Base-by-base conservation (phyloP, 2,329 filamentous ascomycete species). In the Ophiostoma sp. region DNA sequence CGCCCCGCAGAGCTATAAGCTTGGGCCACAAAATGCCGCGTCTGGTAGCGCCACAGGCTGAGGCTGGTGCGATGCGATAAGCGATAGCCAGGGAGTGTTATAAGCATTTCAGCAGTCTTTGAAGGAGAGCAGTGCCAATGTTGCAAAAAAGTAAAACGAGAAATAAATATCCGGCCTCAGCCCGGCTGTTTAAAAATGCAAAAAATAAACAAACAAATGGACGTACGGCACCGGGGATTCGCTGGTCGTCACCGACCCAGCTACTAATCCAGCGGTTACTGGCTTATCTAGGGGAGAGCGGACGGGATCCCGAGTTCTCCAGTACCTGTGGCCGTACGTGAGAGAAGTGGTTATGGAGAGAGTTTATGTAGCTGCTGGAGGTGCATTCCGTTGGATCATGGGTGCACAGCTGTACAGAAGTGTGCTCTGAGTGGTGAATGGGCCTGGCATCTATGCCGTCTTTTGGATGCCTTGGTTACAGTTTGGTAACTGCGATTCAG, bases 21-120 rank as follows among this genome's bases (percentile, higher is more conserved):
- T 72, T 70, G 71, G 71, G 65, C 71, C 69, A 71, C 68, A 68
- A 73, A 73, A 73, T 72, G 68, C 70, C 72, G 69, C 72, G 70
- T 70, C 44, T 38, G 42, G 44, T 52, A 67, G 62, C 52, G 64
- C 69, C 69, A 70, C 69, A 68, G 49, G 63, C 45, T 55, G 67
- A 68, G 69, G 69, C 69, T 70, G 66, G 68, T 67, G 68, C 52
- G 68, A 69, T 69, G 65, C 67, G 68, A 67, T 63, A 42, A 44
- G 2, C 16, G 60, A 42, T 42, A n/a, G 40, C 42, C 18, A 42
- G 27, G 9, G 18, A 7, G 16, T 16, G 36, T 38, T 14, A 3
- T 38, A 38, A 58, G 11, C 27, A 58, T 12, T 52, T 36, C 55
- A 38, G 27, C 2, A 27, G 27, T 27, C 27, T 1, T 27, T 27